Evolutionary conservation across 2,329 filamentous ascomycete species (phyloP).

Genomic region (Ophiostoma australiae): DNA sequence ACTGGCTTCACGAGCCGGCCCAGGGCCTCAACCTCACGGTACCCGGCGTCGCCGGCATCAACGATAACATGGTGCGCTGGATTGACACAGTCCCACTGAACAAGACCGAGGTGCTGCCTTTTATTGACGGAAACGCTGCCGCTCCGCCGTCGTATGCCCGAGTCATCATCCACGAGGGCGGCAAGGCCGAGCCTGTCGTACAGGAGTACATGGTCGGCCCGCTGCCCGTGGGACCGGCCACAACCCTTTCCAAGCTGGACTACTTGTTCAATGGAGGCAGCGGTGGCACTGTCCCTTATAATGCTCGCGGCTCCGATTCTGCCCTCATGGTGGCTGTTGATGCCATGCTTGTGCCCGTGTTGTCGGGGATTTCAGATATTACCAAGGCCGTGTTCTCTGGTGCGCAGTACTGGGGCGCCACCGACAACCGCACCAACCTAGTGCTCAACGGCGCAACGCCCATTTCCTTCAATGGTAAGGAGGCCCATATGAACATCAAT

Average conservation of each 20-base stretch:
- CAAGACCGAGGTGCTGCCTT: slow-evolving; percentile 44
- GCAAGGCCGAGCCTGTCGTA: slow-evolving; percentile 39
- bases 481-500: slow-evolving; percentile 39
- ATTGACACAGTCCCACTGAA: slow-evolving; percentile 47
- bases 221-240: slow-evolving; percentile 40
- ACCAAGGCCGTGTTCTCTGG: slow-evolving; percentile 39
- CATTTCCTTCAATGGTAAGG: slow-evolving; percentile 39
- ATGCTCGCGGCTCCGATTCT: slow-evolving; percentile 35
- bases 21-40: slow-evolving; percentile 44
- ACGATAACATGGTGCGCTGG: slow-evolving; percentile 45
- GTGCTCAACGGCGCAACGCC: slow-evolving; percentile 36
- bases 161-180: slow-evolving; percentile 44
- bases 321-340: slow-evolving; percentile 34
- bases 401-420: slow-evolving; percentile 34
- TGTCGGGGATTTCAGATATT: slow-evolving; percentile 37
- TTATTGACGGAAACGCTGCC: slow-evolving; percentile 37
- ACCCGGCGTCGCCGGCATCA: slow-evolving; percentile 36
- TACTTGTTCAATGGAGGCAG: slow-evolving; percentile 43
- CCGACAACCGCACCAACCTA: slow-evolving; percentile 33
- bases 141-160: slow-evolving; percentile 42
- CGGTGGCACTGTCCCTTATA: slow-evolving; percentile 36
- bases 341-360: slow-evolving; percentile 37
- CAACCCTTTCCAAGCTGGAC: slow-evolving; percentile 38
- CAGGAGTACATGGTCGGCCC: slow-evolving; percentile 49
- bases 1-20: slow-evolving; percentile 39